Conservation (phyloP, 1,284 basidiomycete genomes). For the Filobasidium uniguttulatum region DNA sequence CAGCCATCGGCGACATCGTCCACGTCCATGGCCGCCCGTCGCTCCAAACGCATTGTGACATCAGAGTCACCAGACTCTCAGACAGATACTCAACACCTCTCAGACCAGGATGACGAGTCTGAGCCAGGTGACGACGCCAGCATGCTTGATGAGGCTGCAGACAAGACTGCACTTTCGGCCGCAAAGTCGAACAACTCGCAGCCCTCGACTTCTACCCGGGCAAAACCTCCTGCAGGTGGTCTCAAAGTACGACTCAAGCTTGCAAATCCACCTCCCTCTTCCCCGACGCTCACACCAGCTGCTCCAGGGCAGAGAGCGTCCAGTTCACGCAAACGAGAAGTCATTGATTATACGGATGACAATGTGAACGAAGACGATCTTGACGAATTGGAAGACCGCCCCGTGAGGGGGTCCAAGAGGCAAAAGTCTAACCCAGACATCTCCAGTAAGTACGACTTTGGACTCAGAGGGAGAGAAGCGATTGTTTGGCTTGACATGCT, state of each 20-base stretch:
- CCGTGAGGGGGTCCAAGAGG: no score
- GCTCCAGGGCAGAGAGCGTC: no score
- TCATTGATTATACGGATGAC: no score
- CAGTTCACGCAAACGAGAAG: no score
- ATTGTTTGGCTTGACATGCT: no score
- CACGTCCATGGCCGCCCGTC: neutral
- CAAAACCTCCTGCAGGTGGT: neutral
- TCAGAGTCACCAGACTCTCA: slow-evolving; percentile 10
- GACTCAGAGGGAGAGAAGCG: no score
- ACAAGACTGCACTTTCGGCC: slow-evolving; percentile 1
- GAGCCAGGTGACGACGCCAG: slow-evolving; percentile 1
- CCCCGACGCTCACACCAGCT: slow-evolving; percentile 1
- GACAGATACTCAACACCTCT: neutral
- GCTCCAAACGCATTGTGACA: slow-evolving; percentile 13
- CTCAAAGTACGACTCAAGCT: slow-evolving; percentile 9
- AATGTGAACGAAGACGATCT: no score
- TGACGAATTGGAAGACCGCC: no score
- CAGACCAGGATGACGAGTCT: slow-evolving; percentile 1
- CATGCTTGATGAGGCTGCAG: slow-evolving; percentile 2
- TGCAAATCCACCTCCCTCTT: neutral
- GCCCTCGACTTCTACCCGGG: neutral
- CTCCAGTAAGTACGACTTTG: no score
- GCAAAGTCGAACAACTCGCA: neutral
- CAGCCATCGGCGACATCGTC: no score
- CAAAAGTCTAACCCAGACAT: no score